Evolutionary conservation across 805 yeast genomes (phyloP).

Genomic region (Dipodascopsis uninucleata): DNA sequence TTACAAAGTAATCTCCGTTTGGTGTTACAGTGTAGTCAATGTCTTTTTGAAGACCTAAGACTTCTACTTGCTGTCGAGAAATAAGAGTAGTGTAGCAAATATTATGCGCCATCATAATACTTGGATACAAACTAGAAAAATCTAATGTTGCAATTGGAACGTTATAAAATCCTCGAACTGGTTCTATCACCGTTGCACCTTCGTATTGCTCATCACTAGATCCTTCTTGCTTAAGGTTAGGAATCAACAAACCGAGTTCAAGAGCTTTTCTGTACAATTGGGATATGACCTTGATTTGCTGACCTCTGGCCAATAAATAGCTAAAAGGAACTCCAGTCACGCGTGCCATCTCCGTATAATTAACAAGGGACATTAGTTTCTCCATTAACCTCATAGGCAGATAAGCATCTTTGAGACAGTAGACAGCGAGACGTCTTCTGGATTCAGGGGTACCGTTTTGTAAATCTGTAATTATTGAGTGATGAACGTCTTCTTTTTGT

Average conservation of each 20-base stretch:
- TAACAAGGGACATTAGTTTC: slow-evolving; percentile 92
- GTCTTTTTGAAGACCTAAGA: slow-evolving; percentile 55
- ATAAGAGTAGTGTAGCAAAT: slow-evolving; percentile 89
- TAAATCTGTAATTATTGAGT: slow-evolving; percentile 89
- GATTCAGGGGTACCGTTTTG: slow-evolving; percentile 92
- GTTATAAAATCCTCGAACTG: slow-evolving; percentile 90
- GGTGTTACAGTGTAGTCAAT: slow-evolving; percentile 86
- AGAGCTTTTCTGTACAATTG: slow-evolving; percentile 92
- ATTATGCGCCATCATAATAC: slow-evolving; percentile 99
- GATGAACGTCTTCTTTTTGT: slow-evolving; percentile 97
- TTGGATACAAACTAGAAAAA: slow-evolving; percentile 95
- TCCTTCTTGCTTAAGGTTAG: slow-evolving; percentile 79
- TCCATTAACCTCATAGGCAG: slow-evolving; percentile 83
- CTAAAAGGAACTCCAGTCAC: slow-evolving; percentile 98
- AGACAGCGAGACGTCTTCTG: slow-evolving; percentile 91
- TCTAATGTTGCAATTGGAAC: slow-evolving; percentile 97
- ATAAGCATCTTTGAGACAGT: slow-evolving; percentile 94
- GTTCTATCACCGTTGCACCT: slow-evolving; percentile 99
- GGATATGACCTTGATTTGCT: slow-evolving; percentile 94
- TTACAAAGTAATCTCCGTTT: slow-evolving; percentile 87
- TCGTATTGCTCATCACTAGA: slow-evolving; percentile 87
- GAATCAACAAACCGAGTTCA: slow-evolving; percentile 80
- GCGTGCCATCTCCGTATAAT: slow-evolving; percentile 98
- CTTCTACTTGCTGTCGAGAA: slow-evolving; percentile 60
- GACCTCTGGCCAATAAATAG: slow-evolving; percentile 84